These are phyloP conservation scores for Petasospora rhodanensis DNA, from an alignment of 1,139 yeast species.

Conservation along the genomic window DNA sequence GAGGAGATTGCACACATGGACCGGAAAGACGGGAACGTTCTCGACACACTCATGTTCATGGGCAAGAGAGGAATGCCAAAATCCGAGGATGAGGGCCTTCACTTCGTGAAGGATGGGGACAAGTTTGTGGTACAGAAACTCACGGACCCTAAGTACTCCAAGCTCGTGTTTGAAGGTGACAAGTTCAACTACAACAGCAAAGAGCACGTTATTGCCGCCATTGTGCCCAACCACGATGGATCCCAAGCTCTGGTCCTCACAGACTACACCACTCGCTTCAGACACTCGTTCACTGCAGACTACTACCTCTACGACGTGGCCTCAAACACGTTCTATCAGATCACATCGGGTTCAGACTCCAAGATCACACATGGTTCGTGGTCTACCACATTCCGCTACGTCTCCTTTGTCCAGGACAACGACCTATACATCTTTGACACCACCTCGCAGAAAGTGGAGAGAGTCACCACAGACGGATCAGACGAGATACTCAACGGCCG, in stretches of 20 bases:
- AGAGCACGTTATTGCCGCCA: constrained; percentile 19
- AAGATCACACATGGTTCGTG: constrained; percentile 54
- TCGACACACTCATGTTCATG: constrained; percentile 2
- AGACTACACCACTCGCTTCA: constrained; percentile 47
- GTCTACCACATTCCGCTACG: constrained; percentile 64
- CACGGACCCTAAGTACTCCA: constrained; percentile 25
- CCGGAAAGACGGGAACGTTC: background rate
- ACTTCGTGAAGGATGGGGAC: constrained; percentile 17
- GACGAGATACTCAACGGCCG: constrained; percentile 70
- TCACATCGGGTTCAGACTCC: constrained; percentile 29
- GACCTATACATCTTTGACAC: constrained; percentile 53
- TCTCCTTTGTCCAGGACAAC: constrained; percentile 70
- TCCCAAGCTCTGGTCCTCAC: constrained; percentile 29
- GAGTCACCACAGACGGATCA: constrained; percentile 69
- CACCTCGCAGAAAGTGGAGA: constrained; percentile 37
- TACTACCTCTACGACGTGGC: constrained; percentile 59
- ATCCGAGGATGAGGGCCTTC: constrained; percentile 33
- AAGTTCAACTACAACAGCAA: constrained; percentile 24
- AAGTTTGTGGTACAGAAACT: constrained; percentile 20
- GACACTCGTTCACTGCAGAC: constrained; percentile 67
- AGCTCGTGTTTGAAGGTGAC: constrained; percentile 16
- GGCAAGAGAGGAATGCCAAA: constrained; percentile 11
- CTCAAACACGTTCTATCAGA: constrained; percentile 37
- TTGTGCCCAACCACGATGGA: constrained; percentile 27
- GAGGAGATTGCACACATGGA: constrained; percentile 12